Evolutionary conservation across 345 rosid species (phyloP), one percentile per base, ranked within the genome.

Genomic region (Aethionema arabicum): DNA sequence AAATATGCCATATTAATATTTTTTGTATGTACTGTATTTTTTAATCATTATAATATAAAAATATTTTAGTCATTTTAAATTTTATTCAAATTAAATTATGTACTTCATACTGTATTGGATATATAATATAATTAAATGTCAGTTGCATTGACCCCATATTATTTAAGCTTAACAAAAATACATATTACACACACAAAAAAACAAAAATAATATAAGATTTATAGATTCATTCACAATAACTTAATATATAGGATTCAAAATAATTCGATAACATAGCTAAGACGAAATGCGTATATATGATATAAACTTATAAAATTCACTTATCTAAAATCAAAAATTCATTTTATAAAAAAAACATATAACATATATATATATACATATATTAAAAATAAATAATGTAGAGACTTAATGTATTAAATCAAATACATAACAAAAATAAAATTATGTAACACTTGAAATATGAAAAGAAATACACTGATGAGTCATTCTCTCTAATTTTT

Each of bases 391-490:
- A 21, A 21, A 1, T 21, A 21, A 21, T 21, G 4, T 50, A 32
- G 56, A 11, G 42, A 14, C 5, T 14, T 13, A 57, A 8, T 6
- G 30, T 29, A 5, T 40, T 29, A 12, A 40, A 8, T 52, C 47
- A 30, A 30, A n/a, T 44, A n/a, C 58, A n/a, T 36, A 2, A 21
- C 1, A 11, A 5, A 2, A 33, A 11, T 30, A 36, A 45, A 32
- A 49, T 32, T 15, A 43, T 33, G 0, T 39, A 44, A 61, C 8
- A 61, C 11, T 40, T 55, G 32, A 39, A 49, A 62, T 63, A 14
- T 56, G 40, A 55, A n/a, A n/a, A n/a, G n/a, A n/a, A n/a, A n/a
- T n/a, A n/a, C n/a, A n/a, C n/a, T n/a, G n/a, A n/a, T n/a, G n/a
- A n/a, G n/a, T n/a, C n/a, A n/a, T n/a, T n/a, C n/a, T n/a, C n/a